Base-by-base conservation (phyloP, 768 basidiomycete genomes). In the Tulasnella sp. region DNA sequence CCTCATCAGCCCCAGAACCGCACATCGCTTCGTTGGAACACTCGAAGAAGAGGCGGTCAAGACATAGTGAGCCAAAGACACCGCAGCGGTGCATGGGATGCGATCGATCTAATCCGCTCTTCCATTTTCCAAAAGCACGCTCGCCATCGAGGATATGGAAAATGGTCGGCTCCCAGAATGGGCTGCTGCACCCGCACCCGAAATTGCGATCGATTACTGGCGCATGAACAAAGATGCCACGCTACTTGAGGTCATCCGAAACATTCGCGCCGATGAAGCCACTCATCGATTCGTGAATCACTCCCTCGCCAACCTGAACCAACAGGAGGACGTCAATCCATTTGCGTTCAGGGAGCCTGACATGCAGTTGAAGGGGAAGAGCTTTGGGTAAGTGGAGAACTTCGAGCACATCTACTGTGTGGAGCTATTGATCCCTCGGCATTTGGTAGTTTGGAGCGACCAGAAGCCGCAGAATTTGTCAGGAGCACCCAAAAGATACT, bases 201-300 rank as follows among this genome's bases (percentile, higher is more conserved):
- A 80, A 66, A 95, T 97, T 68, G 87, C 94, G 7, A 92, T 89
- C 63, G 93, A 97, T 69, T 97, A 97, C 72, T 98, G 95, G 91
- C 81, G 92, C 23, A 77, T 95, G 30, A 68, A 70, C 2, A 73
- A 79, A 2, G 70, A 86, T 65, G 87, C 91, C 0, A 92, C 80
- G 13, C 5, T 55, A 63, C 27, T 60, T 56, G 52, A 32, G 17
- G 30, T 48, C 23, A 44, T 26, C 21, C 30, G 3, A 2, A 26
- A 47, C 21, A 45, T 63, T 11, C 44, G 52, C n/a, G n/a, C 9
- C 24, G 51, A 50, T 32, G 27, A 55, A 19, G 15, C 8, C 26
- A 63, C 62, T 8, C 56, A 58, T 56, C 66, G 73, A 51, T 97
- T 97, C 67, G 91, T 95, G 64, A 98, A 98, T 71, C 95, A 98